Evolutionary conservation across 495 filamentous ascomycete genomes (phyloP), one percentile per base, ranked within the genome.

Genomic region (Aspergillus hancockii): DNA sequence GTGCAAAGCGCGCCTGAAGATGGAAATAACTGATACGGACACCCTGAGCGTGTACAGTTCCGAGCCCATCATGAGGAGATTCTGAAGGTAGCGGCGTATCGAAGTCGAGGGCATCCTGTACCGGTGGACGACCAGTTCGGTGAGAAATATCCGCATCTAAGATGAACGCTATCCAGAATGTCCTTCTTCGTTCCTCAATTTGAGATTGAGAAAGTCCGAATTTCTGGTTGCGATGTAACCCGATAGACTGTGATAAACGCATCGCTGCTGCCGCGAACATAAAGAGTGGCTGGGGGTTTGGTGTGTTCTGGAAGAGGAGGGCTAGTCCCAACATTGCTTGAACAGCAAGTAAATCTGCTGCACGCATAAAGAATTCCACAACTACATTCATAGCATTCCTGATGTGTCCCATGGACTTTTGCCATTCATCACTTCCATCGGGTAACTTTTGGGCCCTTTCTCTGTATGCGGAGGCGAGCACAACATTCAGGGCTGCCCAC

Each of bases 141-240:
- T 60, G 45, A 22, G 55, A 61, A 22, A 69, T 67, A 49, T 69
- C 64, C 18, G 61, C 59, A 49, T 69, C 64, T 34, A 69, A 36
- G 51, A 65, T 61, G 18, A 67, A 70, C 9, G 65, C 60, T 4
- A 70, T 61, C 65, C 65, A 70, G 25, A 63, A 67, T 12, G 54
- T 59, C 41, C 67, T 38, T 23, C 60, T 47, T 32, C 67, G 40
- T 57, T 67, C 59, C 25, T 63, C 64, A 4, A 60, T 50, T 50
- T 67, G 56, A 23, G 55, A 31, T 19, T 31, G 19, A 0, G 54
- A 51, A 19, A 64, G 18, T 21, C 59, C 59, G 31, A 30, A 55
- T 0, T 53, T 40, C 21, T 40, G 47, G 8, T 58, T 59, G 10
- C 58, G 56, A 49, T 68, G 66, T 31, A 68, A 49, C 25, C 66